phyloP scores from a whole-genome alignment of 164 flowering plant species.

The grape (Vitis vinifera) region ASM3070453v1 NC_081822.1:11347501-11348000 shows the following conservation, averaged over 20 bases:
- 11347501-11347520: conserved; percentile 48
- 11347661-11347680: not conserved
- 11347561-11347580: conserved; percentile 72
- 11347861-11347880: too few species aligned
- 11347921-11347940: too few species aligned
- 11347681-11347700: conserved; percentile 45
- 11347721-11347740: conserved; percentile 80
- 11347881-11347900: too few species aligned
- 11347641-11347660: conserved; percentile 3
- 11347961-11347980: too few species aligned
- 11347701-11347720: conserved; percentile 63
- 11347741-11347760: conserved; percentile 64
- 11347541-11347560: conserved; percentile 87
- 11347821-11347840: conserved; percentile 27
- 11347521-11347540: conserved; percentile 53
- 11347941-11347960: too few species aligned
- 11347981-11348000: too few species aligned
- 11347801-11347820: conserved; percentile 62
- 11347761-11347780: conserved; percentile 60
- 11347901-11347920: too few species aligned
- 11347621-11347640: not conserved
- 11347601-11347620: not conserved
- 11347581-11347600: conserved; percentile 36
- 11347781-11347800: conserved; percentile 77
- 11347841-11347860: not conserved